Conservation (phyloP, 108 stramenopile genomes). For the Discostella stelligeroides region DNA sequence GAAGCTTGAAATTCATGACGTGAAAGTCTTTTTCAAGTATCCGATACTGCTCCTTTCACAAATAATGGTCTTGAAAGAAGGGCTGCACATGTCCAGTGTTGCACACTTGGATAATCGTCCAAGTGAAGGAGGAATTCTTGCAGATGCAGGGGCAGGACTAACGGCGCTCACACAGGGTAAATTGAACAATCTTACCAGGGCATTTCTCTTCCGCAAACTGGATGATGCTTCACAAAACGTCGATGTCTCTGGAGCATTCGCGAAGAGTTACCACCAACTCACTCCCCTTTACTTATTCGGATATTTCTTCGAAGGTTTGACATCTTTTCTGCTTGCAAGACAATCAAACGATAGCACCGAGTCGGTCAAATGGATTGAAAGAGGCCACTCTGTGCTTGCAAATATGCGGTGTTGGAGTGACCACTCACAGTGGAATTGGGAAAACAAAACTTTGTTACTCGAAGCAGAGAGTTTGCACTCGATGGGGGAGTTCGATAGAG, state of each 20-base stretch:
- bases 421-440: slow-evolving; percentile 11
- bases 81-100: not conserved
- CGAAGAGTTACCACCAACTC: not conserved
- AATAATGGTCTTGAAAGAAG: not conserved
- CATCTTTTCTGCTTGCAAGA: slow-evolving; percentile 10
- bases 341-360: not conserved
- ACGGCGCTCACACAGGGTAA: not conserved
- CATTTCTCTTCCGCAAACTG: slow-evolving; percentile 8
- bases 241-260: not conserved
- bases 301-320: slow-evolving; percentile 13
- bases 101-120: not conserved
- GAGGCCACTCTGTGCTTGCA: not conserved
- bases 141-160: not conserved
- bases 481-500: not conserved
- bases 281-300: not conserved
- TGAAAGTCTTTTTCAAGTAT: too few species aligned
- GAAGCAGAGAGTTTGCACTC: slow-evolving; percentile 15
- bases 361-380: not conserved
- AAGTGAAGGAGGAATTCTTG: not conserved
- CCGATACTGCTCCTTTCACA: not conserved
- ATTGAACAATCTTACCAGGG: not conserved
- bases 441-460: slow-evolving; percentile 18
- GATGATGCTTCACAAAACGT: not conserved
- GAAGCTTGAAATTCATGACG: too few species aligned
- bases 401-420: not conserved